Percentiles rank a stretch among this genome's conserved stretches.
Conservation (phyloP, 2,329 filamentous ascomycete species). For the Aspergillus persii region DNA sequence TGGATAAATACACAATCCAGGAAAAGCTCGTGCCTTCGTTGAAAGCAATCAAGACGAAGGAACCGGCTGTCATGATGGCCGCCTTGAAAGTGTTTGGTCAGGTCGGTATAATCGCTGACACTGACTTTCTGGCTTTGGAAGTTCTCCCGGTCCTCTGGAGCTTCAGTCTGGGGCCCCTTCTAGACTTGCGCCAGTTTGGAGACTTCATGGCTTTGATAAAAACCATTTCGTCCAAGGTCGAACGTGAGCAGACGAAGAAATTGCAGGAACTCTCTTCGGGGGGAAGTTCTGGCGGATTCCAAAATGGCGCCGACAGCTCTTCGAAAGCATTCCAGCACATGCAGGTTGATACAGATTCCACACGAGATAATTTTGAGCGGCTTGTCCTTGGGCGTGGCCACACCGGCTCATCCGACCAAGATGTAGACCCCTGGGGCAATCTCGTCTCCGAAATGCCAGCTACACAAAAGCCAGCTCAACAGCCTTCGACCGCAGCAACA, state of each 20-base stretch:
- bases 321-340: constrained; percentile 26
- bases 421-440: constrained; percentile 32
- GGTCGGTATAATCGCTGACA: constrained; percentile 76
- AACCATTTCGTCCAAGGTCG: constrained; percentile 71
- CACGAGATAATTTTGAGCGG: constrained; percentile 76
- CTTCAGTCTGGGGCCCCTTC: constrained; percentile 85
- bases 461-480: constrained; percentile 21
- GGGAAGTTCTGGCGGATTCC: constrained; percentile 48
- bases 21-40: constrained; percentile 92
- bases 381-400: constrained; percentile 73
- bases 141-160: constrained; percentile 85
- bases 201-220: constrained; percentile 88
- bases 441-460: constrained; percentile 31
- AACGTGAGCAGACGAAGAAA: constrained; percentile 85
- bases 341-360: constrained; percentile 52
- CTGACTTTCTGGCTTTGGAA: constrained; percentile 89
- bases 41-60: constrained; percentile 93
- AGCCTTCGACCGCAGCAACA: constrained; percentile 30
- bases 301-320: constrained; percentile 25
- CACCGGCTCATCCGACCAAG: constrained; percentile 35
- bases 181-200: constrained; percentile 85
- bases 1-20: constrained; percentile 98
- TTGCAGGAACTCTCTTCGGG: constrained; percentile 75
- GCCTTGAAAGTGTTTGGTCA: constrained; percentile 80
- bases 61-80: constrained; percentile 96